Evolutionary conservation across 140 eudicot genomes (phyloP), one percentile per base, ranked within the genome.

Genomic region (Cichorium intybus): DNA sequence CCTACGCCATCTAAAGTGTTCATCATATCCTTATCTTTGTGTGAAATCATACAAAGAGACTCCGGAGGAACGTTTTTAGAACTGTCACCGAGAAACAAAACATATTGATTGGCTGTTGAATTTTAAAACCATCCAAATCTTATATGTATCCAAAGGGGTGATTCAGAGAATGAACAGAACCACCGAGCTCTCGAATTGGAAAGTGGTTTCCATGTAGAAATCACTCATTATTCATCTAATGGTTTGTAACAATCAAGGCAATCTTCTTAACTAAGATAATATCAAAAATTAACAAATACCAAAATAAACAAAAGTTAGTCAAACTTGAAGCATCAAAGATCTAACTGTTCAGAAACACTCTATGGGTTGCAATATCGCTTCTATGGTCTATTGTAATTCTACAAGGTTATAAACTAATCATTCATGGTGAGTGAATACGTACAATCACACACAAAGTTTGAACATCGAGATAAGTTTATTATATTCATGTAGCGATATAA

Each of bases 1-100:
- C 96, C 96, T 1, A 85, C 96, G 47, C 93, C 93, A 43, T 87
- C 74, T 41, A 79, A 74, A 24, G 80, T 74, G 56, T 64, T 79
- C 65, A 64, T 64, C n/a, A 79, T 74, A 23, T 79, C 84, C 51
- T 79, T 79, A 41, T 79, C 69, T 26, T 79, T 79, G 50, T 74
- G 84, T 2, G 72, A 57, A 29, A 79, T 54, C 72, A 79, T 28
- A 68, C 66, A 4, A n/a, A n/a, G n/a, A n/a, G n/a, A n/a, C n/a
- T n/a, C n/a, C n/a, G n/a, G n/a, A n/a, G n/a, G n/a, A n/a, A 79
- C 70, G 1, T 10, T 57, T 22, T 79, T 80, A 3, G 84, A 79
- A 11, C 84, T 80, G 1, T 79, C 84, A 1, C 84, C 84, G 5
- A 79, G 74, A 10, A 79, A 79, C 7, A 79, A 57, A 63, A 69